A percentile compares a stretch with the other conserved stretches of the same genome.
These are phyloP conservation scores for Wickerhamomyces sp. DNA, from an alignment of 1,139 yeast species.

Conservation along the genomic window DNA sequence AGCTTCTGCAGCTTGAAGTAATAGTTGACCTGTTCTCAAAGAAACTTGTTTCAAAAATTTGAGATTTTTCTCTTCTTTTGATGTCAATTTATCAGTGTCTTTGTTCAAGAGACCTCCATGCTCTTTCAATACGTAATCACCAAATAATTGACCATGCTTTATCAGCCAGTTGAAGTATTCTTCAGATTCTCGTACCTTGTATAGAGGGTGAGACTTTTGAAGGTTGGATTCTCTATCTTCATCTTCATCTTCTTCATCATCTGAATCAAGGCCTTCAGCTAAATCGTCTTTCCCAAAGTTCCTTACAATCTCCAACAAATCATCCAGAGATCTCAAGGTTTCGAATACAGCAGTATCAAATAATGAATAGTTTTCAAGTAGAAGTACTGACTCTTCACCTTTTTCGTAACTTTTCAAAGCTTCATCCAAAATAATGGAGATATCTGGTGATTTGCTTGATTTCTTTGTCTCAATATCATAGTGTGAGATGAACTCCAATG, in stretches of 20 bases:
- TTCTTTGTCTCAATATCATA: constrained; percentile 36
- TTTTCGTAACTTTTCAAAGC: constrained; percentile 39
- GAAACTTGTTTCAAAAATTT: constrained; percentile 35
- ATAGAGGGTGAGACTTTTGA: constrained; percentile 49
- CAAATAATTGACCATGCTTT: constrained; percentile 41
- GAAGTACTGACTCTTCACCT: constrained; percentile 36
- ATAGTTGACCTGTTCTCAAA: constrained; percentile 54
- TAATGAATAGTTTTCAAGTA: constrained; percentile 24
- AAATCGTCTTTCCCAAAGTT: constrained; percentile 51
- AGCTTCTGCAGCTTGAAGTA: constrained; percentile 56
- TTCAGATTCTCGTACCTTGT: constrained; percentile 28
- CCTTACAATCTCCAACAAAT: constrained; percentile 57
- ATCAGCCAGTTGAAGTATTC: constrained; percentile 50
- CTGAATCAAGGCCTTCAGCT: constrained; percentile 48
- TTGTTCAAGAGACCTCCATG: constrained; percentile 19
- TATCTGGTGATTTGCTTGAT: constrained; percentile 28
- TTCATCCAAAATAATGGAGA: constrained; percentile 30
- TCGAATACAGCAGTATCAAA: constrained; percentile 42
- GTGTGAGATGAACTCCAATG: constrained; percentile 50
- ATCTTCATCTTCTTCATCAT: constrained; percentile 35
- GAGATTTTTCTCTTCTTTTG: constrained; percentile 17
- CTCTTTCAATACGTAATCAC: constrained; percentile 22
- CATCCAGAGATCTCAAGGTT: constrained; percentile 53
- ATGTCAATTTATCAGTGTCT: constrained; percentile 20
- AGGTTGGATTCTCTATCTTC: constrained; percentile 37